Evolutionary conservation across 2,329 filamentous ascomycete species (phyloP), one percentile per base, ranked within the genome.

Genomic region (Tympanopsis confertula): DNA sequence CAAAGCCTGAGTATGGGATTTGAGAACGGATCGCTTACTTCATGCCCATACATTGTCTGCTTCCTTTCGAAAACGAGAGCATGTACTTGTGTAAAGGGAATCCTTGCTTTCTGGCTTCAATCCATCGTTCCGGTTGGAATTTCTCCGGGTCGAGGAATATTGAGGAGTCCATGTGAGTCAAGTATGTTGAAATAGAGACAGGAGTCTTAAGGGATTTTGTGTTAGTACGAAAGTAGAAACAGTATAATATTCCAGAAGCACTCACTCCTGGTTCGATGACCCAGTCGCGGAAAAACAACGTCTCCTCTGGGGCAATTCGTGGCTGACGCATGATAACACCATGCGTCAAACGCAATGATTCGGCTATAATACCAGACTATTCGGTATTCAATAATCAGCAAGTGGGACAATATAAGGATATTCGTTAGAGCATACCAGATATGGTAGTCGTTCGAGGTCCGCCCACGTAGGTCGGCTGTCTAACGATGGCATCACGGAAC

Each of bases 401-500:
- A 33, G n/a, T n/a, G n/a, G n/a, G n/a, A n/a, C n/a, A n/a, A n/a
- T n/a, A n/a, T n/a, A 33, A 13, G 17, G 15, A 13, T 10, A 15
- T 7, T n/a, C n/a, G n/a, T 10, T 13, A 12, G 7, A 7, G 15
- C 30, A 12, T 33, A 33, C 30, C 30, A 57, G 42, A 41, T 63
- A 67, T 0, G 63, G 58, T 5, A 65, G 47, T 33, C 56, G 46
- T 43, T 68, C 55, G 5, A 64, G 46, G 17, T 53, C 41, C 4
- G 44, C 47, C 50, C 52, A 54, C 2, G 20, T 39, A 3, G 44
- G 43, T 20, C 46, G 38, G 2, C 40, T 37, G 19, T 45, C 22
- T 10, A 47, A 39, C 35, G 49, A 42, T 17, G 47, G 47, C 28
- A 50, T 43, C 15, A 49, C 47, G 13, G 24, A 35, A 12, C 43